Conservation (phyloP, 495 filamentous ascomycete species). For the Podospora pseudocomata region DNA sequence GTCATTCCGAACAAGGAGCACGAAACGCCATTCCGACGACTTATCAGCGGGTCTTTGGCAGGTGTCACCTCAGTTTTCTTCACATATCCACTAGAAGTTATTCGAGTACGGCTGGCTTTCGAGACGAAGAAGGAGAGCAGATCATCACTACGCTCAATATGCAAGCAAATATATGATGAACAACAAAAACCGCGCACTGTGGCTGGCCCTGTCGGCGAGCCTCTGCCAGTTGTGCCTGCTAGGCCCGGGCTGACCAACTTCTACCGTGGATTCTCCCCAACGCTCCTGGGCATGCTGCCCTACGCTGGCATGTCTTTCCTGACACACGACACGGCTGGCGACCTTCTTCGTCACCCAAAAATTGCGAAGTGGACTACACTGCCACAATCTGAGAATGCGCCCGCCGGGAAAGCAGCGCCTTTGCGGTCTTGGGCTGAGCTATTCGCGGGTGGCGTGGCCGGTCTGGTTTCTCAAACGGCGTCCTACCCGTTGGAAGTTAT, state of each 20-base stretch:
- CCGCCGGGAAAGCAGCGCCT: constrained; percentile 57
- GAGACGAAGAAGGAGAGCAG: constrained; percentile 72
- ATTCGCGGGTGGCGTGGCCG: constrained; percentile 76
- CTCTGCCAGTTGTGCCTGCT: constrained; percentile 45
- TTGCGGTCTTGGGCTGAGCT: constrained; percentile 80
- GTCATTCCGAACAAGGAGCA: constrained; percentile 66
- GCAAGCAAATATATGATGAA: constrained; percentile 80
- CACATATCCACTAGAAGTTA: constrained; percentile 90
- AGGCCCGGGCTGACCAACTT: constrained; percentile 78
- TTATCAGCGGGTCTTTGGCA: constrained; percentile 74
- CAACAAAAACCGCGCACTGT: constrained; percentile 29
- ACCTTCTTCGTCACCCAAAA: constrained; percentile 65
- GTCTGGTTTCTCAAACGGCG: constrained; percentile 81
- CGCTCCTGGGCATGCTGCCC: constrained; percentile 87
- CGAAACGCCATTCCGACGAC: constrained; percentile 75
- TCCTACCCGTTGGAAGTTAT: constrained; percentile 94
- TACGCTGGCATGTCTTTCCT: constrained; percentile 98
- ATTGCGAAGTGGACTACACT: constrained; percentile 66
- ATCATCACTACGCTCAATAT: constrained; percentile 66
- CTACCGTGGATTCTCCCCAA: constrained; percentile 89
- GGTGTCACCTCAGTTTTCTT: constrained; percentile 89
- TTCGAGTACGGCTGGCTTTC: constrained; percentile 88
- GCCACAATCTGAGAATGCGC: constrained; percentile 40
- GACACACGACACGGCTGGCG: constrained; percentile 82
- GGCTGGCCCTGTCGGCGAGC: constrained; percentile 26